Base-by-base conservation (phyloP, 2,329 filamentous ascomycete genomes). In the Sclerotinia nivalis region DNA sequence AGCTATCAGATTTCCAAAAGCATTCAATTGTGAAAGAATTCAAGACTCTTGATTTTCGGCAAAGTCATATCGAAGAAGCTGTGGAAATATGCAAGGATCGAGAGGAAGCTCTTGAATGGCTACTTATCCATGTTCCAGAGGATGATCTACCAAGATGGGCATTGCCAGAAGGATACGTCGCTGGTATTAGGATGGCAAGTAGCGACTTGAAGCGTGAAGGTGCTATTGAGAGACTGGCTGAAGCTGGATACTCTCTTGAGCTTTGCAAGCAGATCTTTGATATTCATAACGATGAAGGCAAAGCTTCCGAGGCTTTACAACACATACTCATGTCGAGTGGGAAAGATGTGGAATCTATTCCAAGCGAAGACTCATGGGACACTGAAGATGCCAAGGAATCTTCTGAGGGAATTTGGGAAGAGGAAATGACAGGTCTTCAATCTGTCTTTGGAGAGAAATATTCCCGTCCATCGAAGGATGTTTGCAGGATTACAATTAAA, bases 101-200 rank as follows among this genome's bases (percentile, higher is more conserved):
- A 43, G 94, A 97, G 78, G 96, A 99, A 81, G 90, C 93, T 22
- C 85, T 99, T 2, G 95, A 98, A 79, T 99, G 96, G 96, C 85
- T 99, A 22, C 86, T 99, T 62, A 94, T 98, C 66, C 95, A 99
- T 80, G 93, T 99, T 2, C 96, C 96, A 1, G 96, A 99, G 78
- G 96, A 99, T 78, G 96, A 98, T 76, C 83, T 98, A n/a, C 96
- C 96, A 1, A 84, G 87, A 9, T 98, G 95, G 93, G 93, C 93
- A 75, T 83, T 99, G 55, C 96, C 96, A 0, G 94, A 96, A 80
- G 92, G 90, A 72, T 99, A 99, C 79, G 89, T 92, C 15, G 95
- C 94, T 40, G 96, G 96, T 31, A 90, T 98, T 37, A 93, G 90
- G 58, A 89, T 99, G 73, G 95, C 90, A 1, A 91, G 91, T 65